Evolutionary conservation across 2,329 filamentous ascomycete genomes (phyloP).

Genomic region (Stylonectria norvegica): DNA sequence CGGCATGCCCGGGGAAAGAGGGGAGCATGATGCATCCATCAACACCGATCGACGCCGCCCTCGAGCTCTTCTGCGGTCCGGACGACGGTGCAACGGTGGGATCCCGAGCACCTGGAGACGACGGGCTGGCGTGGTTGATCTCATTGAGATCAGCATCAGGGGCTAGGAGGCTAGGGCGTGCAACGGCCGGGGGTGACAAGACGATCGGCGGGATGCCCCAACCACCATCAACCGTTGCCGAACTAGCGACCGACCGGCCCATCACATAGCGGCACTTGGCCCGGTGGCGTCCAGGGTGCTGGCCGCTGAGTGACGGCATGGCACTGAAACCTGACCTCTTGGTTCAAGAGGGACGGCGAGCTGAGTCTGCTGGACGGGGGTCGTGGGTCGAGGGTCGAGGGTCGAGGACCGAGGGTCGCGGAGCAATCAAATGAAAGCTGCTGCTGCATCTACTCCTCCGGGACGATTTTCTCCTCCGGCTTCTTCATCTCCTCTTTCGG

Average conservation of each 20-base stretch:
- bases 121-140: slow-evolving; percentile 1
- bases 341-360: slow-evolving; percentile 9
- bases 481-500: not conserved
- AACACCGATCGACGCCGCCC: no score
- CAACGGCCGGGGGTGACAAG: no score
- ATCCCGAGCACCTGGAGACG: slow-evolving; percentile 1
- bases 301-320: slow-evolving; percentile 22
- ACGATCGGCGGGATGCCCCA: no score
- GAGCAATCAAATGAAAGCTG: no score
- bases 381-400: no score
- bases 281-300: slow-evolving; percentile 14
- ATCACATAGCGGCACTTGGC: slow-evolving; percentile 21
- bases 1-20: no score
- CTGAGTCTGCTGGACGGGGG: no score
- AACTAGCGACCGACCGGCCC: slow-evolving; percentile 9
- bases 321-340: slow-evolving; percentile 12
- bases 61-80: no score
- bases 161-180: no score
- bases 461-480: not conserved
- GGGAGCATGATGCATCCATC: no score
- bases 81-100: not conserved
- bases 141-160: not conserved
- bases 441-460: not conserved
- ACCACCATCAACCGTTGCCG: slow-evolving; percentile 9
- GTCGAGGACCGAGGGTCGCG: no score